Percentiles rank a stretch among this genome's conserved stretches.
Conservation (phyloP, 352 stramenopile genomes). For the Thalassiosira allenii region DNA sequence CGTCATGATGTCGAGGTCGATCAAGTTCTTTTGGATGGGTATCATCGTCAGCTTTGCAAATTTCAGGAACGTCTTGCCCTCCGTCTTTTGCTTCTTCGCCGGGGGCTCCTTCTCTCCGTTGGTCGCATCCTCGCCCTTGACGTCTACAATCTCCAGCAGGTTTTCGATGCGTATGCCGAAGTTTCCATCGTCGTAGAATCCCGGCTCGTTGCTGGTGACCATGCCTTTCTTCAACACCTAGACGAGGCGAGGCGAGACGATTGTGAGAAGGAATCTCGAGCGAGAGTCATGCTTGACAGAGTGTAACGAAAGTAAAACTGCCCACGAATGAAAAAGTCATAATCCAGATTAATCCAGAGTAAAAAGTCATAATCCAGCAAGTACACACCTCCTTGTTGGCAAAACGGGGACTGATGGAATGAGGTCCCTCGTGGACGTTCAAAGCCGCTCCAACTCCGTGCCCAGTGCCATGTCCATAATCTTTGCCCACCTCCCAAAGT, state of each 20-base stretch:
- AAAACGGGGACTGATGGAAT: slow-evolving; percentile 59
- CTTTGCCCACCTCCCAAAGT: slow-evolving; percentile 94
- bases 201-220: slow-evolving; percentile 98
- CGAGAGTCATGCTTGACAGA: too few relatives aligned
- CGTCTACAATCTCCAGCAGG: slow-evolving; percentile 93
- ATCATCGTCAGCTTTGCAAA: slow-evolving; percentile 98
- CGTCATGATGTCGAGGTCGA: slow-evolving; percentile 92
- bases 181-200: slow-evolving; percentile 94
- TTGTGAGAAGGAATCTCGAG: too few relatives aligned
- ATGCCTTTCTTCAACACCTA: slow-evolving; percentile 94
- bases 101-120: slow-evolving; percentile 49
- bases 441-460: slow-evolving; percentile 79
- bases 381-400: slow-evolving; percentile 60
- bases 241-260: too few relatives aligned
- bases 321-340: too few relatives aligned
- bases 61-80: slow-evolving; percentile 91
- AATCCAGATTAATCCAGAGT: too few relatives aligned
- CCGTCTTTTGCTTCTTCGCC: slow-evolving; percentile 70
- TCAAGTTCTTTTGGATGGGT: slow-evolving; percentile 98
- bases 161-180: slow-evolving; percentile 99
- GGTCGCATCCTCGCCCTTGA: slow-evolving; percentile 40
- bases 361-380: too few relatives aligned
- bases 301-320: too few relatives aligned
- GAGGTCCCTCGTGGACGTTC: slow-evolving; percentile 73
- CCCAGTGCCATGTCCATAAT: slow-evolving; percentile 99